Base-by-base conservation (phyloP, 208 protist genomes). In the Wallacemonas sp. region DNA sequence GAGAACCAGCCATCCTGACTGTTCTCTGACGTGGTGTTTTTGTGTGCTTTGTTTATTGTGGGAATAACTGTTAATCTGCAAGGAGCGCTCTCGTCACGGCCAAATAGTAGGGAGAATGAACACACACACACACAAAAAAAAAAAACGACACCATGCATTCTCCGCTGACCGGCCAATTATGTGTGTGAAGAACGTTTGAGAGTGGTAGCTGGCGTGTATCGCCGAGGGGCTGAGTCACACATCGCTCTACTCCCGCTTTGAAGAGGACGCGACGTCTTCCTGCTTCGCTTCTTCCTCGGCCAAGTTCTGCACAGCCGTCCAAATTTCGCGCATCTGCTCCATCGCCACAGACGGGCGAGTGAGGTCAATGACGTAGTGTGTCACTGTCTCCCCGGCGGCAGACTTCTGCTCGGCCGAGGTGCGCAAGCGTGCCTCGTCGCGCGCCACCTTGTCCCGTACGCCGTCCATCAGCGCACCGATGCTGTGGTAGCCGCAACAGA, bases 291-390 rank as follows among this genome's bases (percentile, higher is more conserved):
- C 69, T n/a, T 57, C 45, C 26, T 76, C 62, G 16, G 74, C 67
- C 28, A 80, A 50, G 3, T 82, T 64, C 50, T 88, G 74, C 44
- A 93, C 62, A 5, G 57, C 62, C 14, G 61, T 14, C 85, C 82
- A 95, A 33, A 90, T 78, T 12, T 89, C 75, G 41, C 76, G 64
- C 10, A 86, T 48, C 63, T 93, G 84, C 49, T 74, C 41, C 41
- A 79, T 70, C 11, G 82, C 74, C 36, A 74, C 64, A 0, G 78
- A 39, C 0, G 80, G 84, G 33, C 83, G 78, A 1, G 84, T 77
- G 10, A 95, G 63, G 48, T 95, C 86, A 28, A 95, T 65, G 29
- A 82, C 78, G 59, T 82, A 92, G 70, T 91, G 79, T 65, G 50
- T 61, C 52, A 87, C 76, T 16, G 70, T 59, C 11, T 64, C 67